Percentiles rank a stretch among this genome's conserved stretches.
Conservation (phyloP, 2,329 filamentous ascomycete genomes). For the Ceratocystis cacaofunesta region DNA sequence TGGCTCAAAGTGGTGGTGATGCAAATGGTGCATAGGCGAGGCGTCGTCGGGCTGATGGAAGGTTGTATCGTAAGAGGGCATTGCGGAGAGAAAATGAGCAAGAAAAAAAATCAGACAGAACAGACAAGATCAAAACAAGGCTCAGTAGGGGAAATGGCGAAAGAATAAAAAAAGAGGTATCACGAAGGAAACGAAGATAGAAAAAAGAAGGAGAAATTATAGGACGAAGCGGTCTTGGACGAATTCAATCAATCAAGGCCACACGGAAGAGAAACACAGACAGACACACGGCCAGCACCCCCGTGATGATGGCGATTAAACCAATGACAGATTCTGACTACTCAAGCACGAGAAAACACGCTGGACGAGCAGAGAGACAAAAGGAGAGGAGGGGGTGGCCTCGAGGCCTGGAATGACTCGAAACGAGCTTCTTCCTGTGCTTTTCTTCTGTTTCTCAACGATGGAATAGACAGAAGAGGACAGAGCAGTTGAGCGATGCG, state of each 20-base stretch:
- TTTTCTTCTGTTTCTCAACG: too few relatives aligned
- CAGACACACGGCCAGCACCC: too few relatives aligned
- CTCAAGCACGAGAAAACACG: too few relatives aligned
- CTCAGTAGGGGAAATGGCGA: not conserved
- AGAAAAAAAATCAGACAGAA: not conserved
- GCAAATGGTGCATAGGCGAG: slow-evolving; percentile 12
- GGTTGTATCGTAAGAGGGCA: slow-evolving; percentile 15
- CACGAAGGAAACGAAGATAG: slow-evolving; percentile 16
- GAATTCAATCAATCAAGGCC: too few relatives aligned
- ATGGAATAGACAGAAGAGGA: too few relatives aligned
- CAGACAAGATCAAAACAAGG: not conserved
- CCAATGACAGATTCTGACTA: too few relatives aligned
- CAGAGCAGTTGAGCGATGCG: too few relatives aligned
- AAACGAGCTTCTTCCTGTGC: too few relatives aligned
- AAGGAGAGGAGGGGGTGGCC: too few relatives aligned
- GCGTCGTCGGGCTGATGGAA: slow-evolving; percentile 11
- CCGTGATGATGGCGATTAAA: too few relatives aligned
- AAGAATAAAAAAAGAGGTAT: not conserved
- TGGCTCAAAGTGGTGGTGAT: slow-evolving; percentile 7
- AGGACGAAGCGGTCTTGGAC: not conserved
- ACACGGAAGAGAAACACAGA: slow-evolving; percentile 4
- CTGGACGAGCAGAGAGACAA: too few relatives aligned
- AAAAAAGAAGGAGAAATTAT: slow-evolving; percentile 15
- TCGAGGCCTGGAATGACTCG: too few relatives aligned
- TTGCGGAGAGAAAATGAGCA: slow-evolving; percentile 9